phyloP scores from a whole-genome alignment of 495 filamentous ascomycete genomes.

The Penicillium roqueforti region DNA sequence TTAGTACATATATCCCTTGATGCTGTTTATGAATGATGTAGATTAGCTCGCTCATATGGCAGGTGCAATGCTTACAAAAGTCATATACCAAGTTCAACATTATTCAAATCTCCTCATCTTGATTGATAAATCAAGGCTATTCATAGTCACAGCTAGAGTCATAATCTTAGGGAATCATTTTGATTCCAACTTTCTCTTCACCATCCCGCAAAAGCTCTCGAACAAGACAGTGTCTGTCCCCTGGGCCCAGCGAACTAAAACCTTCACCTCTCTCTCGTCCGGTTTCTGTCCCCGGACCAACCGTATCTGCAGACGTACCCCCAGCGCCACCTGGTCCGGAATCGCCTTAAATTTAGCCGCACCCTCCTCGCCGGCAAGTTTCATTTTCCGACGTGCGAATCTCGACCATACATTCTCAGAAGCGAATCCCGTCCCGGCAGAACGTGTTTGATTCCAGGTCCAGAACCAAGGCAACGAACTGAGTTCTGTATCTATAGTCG shows the following conservation, averaged over 20 bases:
- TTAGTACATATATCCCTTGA: slow-evolving; percentile 13
- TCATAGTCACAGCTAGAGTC: background rate
- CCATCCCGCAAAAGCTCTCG: slow-evolving; percentile 83
- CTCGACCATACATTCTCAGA: slow-evolving; percentile 69
- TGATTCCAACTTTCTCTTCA: slow-evolving; percentile 52
- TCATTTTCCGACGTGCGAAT: slow-evolving; percentile 55
- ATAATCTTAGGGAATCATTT: background rate
- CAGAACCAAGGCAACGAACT: slow-evolving; percentile 47
- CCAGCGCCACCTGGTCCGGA: slow-evolving; percentile 33
- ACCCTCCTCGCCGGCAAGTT: slow-evolving; percentile 19
- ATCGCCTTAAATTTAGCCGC: slow-evolving; percentile 25
- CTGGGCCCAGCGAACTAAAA: slow-evolving; percentile 67
- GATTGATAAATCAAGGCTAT: background rate
- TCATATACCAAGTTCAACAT: slow-evolving; percentile 1
- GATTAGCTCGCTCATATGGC: background rate
- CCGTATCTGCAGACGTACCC: slow-evolving; percentile 43
- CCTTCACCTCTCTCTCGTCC: slow-evolving; percentile 24
- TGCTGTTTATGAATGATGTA: slow-evolving; percentile 4
- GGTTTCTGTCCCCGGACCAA: slow-evolving; percentile 21
- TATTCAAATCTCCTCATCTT: background rate
- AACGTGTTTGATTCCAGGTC: slow-evolving; percentile 42
- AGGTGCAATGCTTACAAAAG: background rate
- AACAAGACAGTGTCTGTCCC: slow-evolving; percentile 73
- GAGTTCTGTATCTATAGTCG: slow-evolving; percentile 39
- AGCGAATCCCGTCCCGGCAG: slow-evolving; percentile 52